phyloP scores from a whole-genome alignment of 2,329 filamentous ascomycete species.

The Exophiala calicioides region DNA sequence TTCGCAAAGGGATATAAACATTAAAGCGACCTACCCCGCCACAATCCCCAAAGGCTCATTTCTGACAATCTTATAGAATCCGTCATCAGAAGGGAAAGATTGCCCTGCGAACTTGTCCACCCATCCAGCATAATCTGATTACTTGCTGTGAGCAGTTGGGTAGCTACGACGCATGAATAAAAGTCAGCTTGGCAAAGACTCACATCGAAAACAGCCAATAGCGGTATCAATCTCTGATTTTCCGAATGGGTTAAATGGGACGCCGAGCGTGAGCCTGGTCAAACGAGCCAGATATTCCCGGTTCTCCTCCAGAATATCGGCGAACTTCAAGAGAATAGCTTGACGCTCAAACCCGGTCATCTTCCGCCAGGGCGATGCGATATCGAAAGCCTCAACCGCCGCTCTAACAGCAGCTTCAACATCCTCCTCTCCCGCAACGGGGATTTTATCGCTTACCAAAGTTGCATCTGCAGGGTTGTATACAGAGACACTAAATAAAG shows the following conservation, averaged over 20 bases:
- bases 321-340: conserved; percentile 46
- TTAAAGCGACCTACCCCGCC: too few relatives aligned
- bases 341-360: conserved; percentile 25
- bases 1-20: too few relatives aligned
- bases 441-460: conserved; percentile 42
- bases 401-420: conserved; percentile 52
- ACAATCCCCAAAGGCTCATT: conserved; percentile 42
- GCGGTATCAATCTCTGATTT: too few relatives aligned
- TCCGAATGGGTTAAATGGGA: too few relatives aligned
- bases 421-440: conserved; percentile 45
- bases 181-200: conserved; percentile 67
- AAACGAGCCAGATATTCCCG: too few relatives aligned
- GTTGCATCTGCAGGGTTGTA: neutral
- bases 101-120: conserved; percentile 44
- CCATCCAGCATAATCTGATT: conserved; percentile 41
- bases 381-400: conserved; percentile 54
- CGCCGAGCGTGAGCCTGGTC: too few relatives aligned
- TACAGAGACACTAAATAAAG: too few relatives aligned
- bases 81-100: conserved; percentile 47
- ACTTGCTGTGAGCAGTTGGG: conserved; percentile 41
- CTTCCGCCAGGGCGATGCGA: conserved; percentile 45
- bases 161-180: conserved; percentile 41
- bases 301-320: too few relatives aligned
- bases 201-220: too few relatives aligned
- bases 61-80: conserved; percentile 30